A percentile compares a stretch with the other conserved stretches of the same genome.
phyloP scores from a whole-genome alignment of 2,329 filamentous ascomycete genomes.

The Aspergillus sp. region DNA sequence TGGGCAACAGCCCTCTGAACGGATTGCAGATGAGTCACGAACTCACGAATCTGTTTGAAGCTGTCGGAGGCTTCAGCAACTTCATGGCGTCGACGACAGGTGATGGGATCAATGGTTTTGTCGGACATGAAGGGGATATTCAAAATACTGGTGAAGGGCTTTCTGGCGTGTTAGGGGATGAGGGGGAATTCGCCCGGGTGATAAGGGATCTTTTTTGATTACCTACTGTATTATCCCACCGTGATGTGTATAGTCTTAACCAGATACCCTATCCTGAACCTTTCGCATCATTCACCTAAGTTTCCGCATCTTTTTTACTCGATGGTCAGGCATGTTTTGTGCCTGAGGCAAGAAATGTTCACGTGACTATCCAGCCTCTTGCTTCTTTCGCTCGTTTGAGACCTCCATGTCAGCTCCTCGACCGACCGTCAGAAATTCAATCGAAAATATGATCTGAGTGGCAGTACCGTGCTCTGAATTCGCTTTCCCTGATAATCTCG shows the following conservation, averaged over 20 bases:
- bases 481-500: not conserved
- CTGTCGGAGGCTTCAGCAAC: constrained; percentile 59
- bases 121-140: constrained; percentile 42
- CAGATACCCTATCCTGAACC: constrained; percentile 7
- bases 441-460: not conserved
- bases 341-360: not conserved
- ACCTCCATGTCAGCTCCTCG: not conserved
- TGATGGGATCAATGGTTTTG: constrained; percentile 46
- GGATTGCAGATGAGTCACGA: constrained; percentile 65
- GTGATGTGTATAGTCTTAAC: not conserved
- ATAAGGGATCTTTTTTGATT: constrained; percentile 63
- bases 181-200: constrained; percentile 64
- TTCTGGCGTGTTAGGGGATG: constrained; percentile 55
- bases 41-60: constrained; percentile 66
- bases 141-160: constrained; percentile 50
- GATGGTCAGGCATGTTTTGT: not conserved
- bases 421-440: not conserved
- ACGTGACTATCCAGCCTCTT: constrained; percentile 9
- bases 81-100: constrained; percentile 40
- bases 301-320: not conserved
- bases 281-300: not conserved
- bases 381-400: not conserved
- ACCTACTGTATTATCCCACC: not conserved
- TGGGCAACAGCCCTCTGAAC: constrained; percentile 61
- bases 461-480: not conserved